A percentile compares a stretch with the other conserved stretches of the same genome.
Evolutionary conservation across 208 protist species (phyloP).

Genomic region (Wallacemonas sp.): DNA sequence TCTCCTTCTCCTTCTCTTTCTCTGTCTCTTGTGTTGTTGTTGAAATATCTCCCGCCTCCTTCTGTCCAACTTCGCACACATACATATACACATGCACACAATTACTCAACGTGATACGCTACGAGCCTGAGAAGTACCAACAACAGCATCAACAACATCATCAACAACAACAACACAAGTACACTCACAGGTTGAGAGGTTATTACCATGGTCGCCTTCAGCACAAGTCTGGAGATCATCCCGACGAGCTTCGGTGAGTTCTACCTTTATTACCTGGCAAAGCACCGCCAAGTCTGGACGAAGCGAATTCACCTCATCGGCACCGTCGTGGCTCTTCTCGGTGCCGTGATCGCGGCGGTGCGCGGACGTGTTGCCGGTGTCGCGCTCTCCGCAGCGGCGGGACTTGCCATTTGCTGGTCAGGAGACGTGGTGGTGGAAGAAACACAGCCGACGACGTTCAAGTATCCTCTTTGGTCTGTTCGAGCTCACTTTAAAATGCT

Average conservation of each 20-base stretch:
- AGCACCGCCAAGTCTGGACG: constrained; percentile 27
- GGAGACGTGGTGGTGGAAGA: constrained; percentile 43
- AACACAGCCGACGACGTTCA: constrained; percentile 44
- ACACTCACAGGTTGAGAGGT: neutral
- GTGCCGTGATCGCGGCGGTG: constrained; percentile 16
- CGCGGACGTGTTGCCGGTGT: constrained; percentile 19
- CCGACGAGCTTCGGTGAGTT: constrained; percentile 38
- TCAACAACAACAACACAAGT: neutral
- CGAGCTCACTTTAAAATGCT: constrained; percentile 56
- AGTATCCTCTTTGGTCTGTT: constrained; percentile 56
- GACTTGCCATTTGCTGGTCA: constrained; percentile 38
- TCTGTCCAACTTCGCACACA: too few relatives aligned
- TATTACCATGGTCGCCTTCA: constrained; percentile 16
- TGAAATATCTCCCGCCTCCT: too few relatives aligned
- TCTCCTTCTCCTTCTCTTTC: too few relatives aligned
- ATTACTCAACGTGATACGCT: too few relatives aligned
- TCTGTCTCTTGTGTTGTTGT: too few relatives aligned
- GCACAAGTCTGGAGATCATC: constrained; percentile 12
- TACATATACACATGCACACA: too few relatives aligned
- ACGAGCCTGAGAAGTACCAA: too few relatives aligned
- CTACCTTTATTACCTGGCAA: constrained; percentile 38
- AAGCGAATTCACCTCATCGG: constrained; percentile 31
- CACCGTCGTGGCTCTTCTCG: constrained; percentile 32
- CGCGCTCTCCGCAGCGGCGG: constrained; percentile 16
- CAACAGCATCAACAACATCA: too few relatives aligned